Evolutionary conservation across 805 yeast genomes (phyloP).

Genomic region (Starmerella vitae): DNA sequence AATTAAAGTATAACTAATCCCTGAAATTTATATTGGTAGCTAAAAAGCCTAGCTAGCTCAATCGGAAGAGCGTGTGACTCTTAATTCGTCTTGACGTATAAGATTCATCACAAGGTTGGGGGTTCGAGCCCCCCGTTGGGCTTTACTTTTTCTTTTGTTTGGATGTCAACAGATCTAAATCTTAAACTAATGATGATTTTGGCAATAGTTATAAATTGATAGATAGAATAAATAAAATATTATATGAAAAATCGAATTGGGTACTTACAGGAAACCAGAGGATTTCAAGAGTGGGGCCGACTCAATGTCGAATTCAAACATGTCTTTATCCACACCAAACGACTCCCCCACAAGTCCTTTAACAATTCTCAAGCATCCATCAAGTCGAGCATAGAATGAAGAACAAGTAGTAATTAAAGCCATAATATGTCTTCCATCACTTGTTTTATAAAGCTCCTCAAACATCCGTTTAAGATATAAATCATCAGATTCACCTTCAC

Average conservation of each 20-base stretch:
- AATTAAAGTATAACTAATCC: no score
- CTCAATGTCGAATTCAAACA: conserved; percentile 15
- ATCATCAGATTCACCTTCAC: background rate
- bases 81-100: conserved; percentile 8
- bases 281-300: conserved; percentile 1
- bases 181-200: no score
- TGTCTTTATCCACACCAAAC: conserved; percentile 17
- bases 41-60: conserved; percentile 18
- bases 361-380: conserved; percentile 22
- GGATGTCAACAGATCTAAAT: no score
- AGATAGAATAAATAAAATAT: no score
- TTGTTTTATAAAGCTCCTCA: conserved; percentile 3
- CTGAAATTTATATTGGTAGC: no score
- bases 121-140: conserved; percentile 22
- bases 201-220: no score
- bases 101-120: conserved; percentile 21
- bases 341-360: conserved; percentile 28
- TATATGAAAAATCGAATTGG: no score
- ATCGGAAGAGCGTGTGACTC: conserved; percentile 22
- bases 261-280: no score
- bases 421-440: conserved; percentile 21
- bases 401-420: conserved; percentile 19
- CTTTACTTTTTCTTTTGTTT: conserved; percentile 8
- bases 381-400: conserved; percentile 23
- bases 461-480: background rate